A percentile compares a stretch with the other conserved stretches of the same genome.
phyloP scores from a whole-genome alignment of 352 stramenopile species.

The Phytopythium mirpurense region DNA sequence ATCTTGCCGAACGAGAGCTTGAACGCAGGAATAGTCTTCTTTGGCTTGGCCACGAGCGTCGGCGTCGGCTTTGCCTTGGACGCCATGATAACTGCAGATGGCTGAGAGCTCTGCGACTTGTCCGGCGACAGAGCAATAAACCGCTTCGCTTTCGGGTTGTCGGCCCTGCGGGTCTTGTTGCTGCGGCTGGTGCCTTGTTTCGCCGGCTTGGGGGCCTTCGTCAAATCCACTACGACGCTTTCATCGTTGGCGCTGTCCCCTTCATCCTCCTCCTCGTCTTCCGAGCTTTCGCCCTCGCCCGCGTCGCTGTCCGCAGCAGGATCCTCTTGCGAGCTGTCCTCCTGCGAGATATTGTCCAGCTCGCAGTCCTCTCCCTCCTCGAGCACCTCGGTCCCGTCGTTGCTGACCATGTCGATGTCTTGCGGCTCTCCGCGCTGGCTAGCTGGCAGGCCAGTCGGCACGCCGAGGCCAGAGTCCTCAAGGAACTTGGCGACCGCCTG shows the following conservation, averaged over 20 bases:
- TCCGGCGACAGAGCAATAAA: constrained; percentile 1
- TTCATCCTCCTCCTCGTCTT: constrained; percentile 9
- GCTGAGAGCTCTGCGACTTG: constrained; percentile 5
- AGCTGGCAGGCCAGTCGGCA: neutral
- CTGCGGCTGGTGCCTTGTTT: neutral
- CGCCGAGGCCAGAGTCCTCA: constrained; percentile 20
- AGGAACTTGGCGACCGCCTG: constrained; percentile 59
- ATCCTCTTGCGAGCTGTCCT: constrained; percentile 12
- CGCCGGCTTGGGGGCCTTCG: constrained; percentile 10
- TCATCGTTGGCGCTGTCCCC: constrained; percentile 11
- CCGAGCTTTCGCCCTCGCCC: constrained; percentile 5
- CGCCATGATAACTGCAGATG: neutral
- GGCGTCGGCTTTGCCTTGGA: constrained; percentile 5
- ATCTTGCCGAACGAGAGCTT: constrained; percentile 57
- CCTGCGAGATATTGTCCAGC: neutral
- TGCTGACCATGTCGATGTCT: constrained; percentile 6
- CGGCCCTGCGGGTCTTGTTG: neutral
- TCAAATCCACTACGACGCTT: neutral
- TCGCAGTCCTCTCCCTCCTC: constrained; percentile 10
- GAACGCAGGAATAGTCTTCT: constrained; percentile 41
- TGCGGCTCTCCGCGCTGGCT: constrained; percentile 1
- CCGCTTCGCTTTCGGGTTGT: constrained; percentile 1
- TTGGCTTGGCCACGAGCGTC: constrained; percentile 12
- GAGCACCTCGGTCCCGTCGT: constrained; percentile 7
- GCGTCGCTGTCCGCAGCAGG: neutral